phyloP scores from a whole-genome alignment of 345 rosid genomes.

The Eucalyptus sp. region DNA sequence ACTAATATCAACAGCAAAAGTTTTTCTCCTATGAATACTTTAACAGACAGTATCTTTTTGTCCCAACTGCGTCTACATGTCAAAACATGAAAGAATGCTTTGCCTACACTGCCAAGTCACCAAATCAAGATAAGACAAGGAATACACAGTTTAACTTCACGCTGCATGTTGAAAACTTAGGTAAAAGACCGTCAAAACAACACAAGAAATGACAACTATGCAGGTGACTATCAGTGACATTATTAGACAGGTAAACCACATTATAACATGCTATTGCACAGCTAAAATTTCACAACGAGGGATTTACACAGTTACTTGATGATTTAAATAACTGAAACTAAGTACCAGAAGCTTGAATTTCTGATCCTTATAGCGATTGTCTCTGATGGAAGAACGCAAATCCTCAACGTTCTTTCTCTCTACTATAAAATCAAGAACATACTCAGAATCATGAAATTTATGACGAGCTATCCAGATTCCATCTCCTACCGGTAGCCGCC shows the following conservation, averaged over 20 bases:
- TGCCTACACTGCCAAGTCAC: background rate
- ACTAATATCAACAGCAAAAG: background rate
- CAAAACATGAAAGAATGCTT: background rate
- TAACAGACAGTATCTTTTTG: background rate
- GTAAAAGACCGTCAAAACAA: background rate
- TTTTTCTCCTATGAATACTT: background rate
- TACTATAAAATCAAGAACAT: conserved; percentile 88
- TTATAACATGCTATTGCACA: background rate
- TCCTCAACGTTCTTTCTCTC: conserved; percentile 89
- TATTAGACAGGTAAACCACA: background rate
- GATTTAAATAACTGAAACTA: background rate
- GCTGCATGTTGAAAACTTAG: background rate
- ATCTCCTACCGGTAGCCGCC: conserved; percentile 83
- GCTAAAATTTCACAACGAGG: background rate
- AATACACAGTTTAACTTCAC: background rate
- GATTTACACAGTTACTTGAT: background rate
- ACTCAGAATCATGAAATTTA: conserved; percentile 42
- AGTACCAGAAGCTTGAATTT: conserved; percentile 77
- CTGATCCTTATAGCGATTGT: conserved; percentile 85
- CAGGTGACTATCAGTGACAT: background rate
- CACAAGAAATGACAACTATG: background rate
- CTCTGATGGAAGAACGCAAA: conserved; percentile 73
- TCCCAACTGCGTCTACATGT: background rate
- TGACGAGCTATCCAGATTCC: conserved; percentile 92
- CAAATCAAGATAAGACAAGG: background rate